Evolutionary conservation across 2,329 filamentous ascomycete genomes (phyloP).

Genomic region (Cladophialophora exuberans): DNA sequence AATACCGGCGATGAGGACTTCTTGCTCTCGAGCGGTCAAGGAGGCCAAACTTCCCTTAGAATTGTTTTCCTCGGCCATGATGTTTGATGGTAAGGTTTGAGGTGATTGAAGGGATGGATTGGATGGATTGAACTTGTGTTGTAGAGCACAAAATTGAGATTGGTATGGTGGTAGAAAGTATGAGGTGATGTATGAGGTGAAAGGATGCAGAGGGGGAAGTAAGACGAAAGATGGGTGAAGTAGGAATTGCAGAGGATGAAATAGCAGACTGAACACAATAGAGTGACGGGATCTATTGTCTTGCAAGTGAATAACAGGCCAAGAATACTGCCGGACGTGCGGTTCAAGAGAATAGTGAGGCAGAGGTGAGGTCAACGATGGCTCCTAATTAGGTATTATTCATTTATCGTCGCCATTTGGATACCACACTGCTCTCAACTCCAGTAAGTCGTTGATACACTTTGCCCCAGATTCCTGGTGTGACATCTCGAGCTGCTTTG

Average conservation of each 20-base stretch:
- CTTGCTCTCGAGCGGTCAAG: slow-evolving; percentile 33
- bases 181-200: too few relatives aligned
- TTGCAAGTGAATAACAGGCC: not conserved
- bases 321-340: not conserved
- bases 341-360: not conserved
- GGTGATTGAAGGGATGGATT: not conserved
- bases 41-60: not conserved
- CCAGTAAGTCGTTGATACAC: slow-evolving; percentile 45
- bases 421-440: slow-evolving; percentile 16
- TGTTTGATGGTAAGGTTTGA: not conserved
- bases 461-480: slow-evolving; percentile 48
- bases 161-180: not conserved
- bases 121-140: not conserved
- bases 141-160: not conserved
- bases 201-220: not conserved
- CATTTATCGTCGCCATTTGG: slow-evolving; percentile 29
- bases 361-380: slow-evolving; percentile 7
- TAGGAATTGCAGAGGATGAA: not conserved
- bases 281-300: not conserved
- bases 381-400: not conserved
- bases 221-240: not conserved
- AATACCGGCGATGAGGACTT: slow-evolving; percentile 30
- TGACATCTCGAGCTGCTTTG: slow-evolving; percentile 41
- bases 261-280: not conserved
- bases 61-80: slow-evolving; percentile 14